Evolutionary conservation across 306 rosid species (phyloP).

Genomic region (Castanea sativa): DNA sequence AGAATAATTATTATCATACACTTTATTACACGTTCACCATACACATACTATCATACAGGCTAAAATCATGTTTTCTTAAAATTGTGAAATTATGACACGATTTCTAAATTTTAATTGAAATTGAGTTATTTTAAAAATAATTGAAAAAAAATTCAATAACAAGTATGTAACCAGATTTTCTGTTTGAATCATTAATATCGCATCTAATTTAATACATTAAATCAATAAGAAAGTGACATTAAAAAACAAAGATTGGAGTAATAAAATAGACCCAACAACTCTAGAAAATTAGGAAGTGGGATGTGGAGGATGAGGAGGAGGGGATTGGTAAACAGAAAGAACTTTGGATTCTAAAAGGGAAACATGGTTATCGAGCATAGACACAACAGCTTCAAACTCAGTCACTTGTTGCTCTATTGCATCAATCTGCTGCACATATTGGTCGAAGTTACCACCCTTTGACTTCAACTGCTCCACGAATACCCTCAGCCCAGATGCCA

Average conservation of each 20-base stretch:
- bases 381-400: constrained; percentile 81
- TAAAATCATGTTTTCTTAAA: no score
- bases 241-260: background rate
- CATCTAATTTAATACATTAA: no score
- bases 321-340: constrained; percentile 38
- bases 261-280: background rate
- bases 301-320: background rate
- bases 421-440: constrained; percentile 67
- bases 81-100: no score
- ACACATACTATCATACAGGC: no score
- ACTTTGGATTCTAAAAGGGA: constrained; percentile 68
- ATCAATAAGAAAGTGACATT: no score
- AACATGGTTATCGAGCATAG: constrained; percentile 75
- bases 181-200: no score
- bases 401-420: constrained; percentile 77
- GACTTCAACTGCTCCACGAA: constrained; percentile 83
- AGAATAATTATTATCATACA: no score
- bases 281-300: constrained; percentile 5
- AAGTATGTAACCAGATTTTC: no score
- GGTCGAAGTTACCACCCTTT: constrained; percentile 72
- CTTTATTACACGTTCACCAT: no score
- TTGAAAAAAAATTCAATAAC: no score
- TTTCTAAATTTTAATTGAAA: no score
- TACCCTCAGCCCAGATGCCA: constrained; percentile 86
- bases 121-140: no score